phyloP scores from a whole-genome alignment of 805 yeast genomes.

The Candida sakaeoensis region DNA sequence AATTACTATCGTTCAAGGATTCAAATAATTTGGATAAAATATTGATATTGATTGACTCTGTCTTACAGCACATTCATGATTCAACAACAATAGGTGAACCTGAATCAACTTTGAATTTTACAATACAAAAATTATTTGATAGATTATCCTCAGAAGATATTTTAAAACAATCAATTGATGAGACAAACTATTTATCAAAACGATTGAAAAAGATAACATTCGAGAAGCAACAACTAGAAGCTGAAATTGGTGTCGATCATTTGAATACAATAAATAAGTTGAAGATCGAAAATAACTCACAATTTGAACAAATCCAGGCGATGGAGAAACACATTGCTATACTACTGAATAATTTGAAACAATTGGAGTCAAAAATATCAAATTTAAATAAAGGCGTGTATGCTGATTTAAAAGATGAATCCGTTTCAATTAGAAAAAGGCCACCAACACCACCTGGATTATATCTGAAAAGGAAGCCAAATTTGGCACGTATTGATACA shows the following conservation, averaged over 20 bases:
- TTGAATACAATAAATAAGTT: conserved; percentile 20
- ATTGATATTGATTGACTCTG: conserved; percentile 26
- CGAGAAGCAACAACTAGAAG: conserved; percentile 19
- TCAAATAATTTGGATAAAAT: conserved; percentile 22
- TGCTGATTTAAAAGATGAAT: conserved; percentile 6
- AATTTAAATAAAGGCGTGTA: conserved; percentile 2
- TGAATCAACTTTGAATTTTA: conserved; percentile 24
- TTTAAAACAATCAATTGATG: conserved; percentile 32
- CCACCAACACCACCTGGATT: conserved; percentile 15
- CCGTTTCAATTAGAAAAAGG: neutral
- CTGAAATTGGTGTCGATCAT: conserved; percentile 19
- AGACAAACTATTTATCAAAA: conserved; percentile 22
- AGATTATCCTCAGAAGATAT: conserved; percentile 32
- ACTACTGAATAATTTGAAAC: conserved; percentile 21
- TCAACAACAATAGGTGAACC: conserved; percentile 20
- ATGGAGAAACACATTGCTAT: conserved; percentile 24
- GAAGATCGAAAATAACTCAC: conserved; percentile 18
- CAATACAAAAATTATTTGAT: conserved; percentile 34
- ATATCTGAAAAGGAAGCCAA: neutral
- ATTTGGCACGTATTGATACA: neutral
- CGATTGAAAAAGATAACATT: conserved; percentile 19
- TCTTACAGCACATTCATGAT: conserved; percentile 28
- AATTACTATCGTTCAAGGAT: conserved; percentile 19
- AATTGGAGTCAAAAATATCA: conserved; percentile 16
- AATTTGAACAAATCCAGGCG: conserved; percentile 19